Percentiles rank a stretch among this genome's conserved stretches.
Evolutionary conservation across 2,329 filamentous ascomycete genomes (phyloP).

Genomic region (Ceratocystis colombiana): DNA sequence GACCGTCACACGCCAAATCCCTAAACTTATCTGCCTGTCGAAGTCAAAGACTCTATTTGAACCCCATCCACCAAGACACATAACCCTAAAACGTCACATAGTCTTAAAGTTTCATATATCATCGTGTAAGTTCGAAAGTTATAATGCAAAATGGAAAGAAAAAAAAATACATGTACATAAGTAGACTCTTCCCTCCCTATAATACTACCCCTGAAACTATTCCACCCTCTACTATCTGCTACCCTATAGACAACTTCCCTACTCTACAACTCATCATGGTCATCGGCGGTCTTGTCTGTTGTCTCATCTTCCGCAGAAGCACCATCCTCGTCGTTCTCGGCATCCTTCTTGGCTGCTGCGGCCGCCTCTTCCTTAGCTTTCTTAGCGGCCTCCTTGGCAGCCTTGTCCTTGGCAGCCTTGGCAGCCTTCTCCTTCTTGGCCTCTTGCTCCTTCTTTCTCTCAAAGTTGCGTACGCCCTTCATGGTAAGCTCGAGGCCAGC

Average conservation of each 20-base stretch:
- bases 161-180: constrained; percentile 5
- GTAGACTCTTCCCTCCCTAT: neutral
- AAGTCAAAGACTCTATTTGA: neutral
- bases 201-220: too few species aligned
- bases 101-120: neutral
- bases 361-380: constrained; percentile 34
- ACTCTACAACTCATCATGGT: constrained; percentile 29
- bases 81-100: neutral
- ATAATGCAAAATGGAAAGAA: neutral
- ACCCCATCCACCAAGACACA: neutral
- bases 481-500: constrained; percentile 59
- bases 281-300: constrained; percentile 38
- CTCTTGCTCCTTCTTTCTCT: constrained; percentile 39
- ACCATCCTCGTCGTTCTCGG: constrained; percentile 25
- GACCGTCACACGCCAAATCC: too few species aligned
- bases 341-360: constrained; percentile 34
- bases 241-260: too few species aligned
- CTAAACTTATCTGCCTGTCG: neutral
- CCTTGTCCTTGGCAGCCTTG: constrained; percentile 36
- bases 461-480: constrained; percentile 53
- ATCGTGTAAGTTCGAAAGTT: neutral
- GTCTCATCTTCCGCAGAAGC: constrained; percentile 30
- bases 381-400: constrained; percentile 34
- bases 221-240: too few species aligned
- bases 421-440: constrained; percentile 39